These are phyloP conservation scores for Dovyalis caffra DNA, from an alignment of 345 rosid genomes.

Conservation along the genomic window DNA sequence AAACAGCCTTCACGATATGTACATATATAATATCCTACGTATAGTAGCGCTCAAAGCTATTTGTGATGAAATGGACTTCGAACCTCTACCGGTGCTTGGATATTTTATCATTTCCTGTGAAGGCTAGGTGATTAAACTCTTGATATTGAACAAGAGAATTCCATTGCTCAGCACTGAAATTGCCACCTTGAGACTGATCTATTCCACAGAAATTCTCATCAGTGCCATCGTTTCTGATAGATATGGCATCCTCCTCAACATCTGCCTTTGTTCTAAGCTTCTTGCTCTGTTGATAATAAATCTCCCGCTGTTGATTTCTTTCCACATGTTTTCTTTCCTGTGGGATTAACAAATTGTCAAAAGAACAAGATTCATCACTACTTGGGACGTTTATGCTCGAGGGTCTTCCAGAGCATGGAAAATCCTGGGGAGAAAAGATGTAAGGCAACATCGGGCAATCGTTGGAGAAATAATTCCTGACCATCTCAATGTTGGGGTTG, in stretches of 20 bases:
- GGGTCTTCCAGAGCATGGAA: slow-evolving; percentile 17
- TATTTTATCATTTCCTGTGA: slow-evolving; percentile 22
- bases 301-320: slow-evolving; percentile 8
- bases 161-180: slow-evolving; percentile 20
- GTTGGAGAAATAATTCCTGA: slow-evolving; percentile 21
- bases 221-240: slow-evolving; percentile 14
- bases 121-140: slow-evolving; percentile 22
- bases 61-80: no score
- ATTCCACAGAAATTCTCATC: slow-evolving; percentile 15
- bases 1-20: no score
- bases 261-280: slow-evolving; percentile 14
- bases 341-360: slow-evolving; percentile 20
- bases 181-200: slow-evolving; percentile 20
- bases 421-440: slow-evolving; percentile 36
- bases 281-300: slow-evolving; percentile 19
- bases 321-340: slow-evolving; percentile 24
- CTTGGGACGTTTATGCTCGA: slow-evolving; percentile 33
- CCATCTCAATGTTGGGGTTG: slow-evolving; percentile 22
- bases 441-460: slow-evolving; percentile 41
- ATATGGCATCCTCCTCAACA: slow-evolving; percentile 7
- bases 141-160: slow-evolving; percentile 24
- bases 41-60: no score
- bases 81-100: no score
- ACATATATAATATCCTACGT: no score
- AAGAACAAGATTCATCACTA: slow-evolving; percentile 16